Evolutionary conservation across 1,139 yeast species (phyloP), one percentile per base, ranked within the genome.

Genomic region (Entelexis paramagnoliae): DNA sequence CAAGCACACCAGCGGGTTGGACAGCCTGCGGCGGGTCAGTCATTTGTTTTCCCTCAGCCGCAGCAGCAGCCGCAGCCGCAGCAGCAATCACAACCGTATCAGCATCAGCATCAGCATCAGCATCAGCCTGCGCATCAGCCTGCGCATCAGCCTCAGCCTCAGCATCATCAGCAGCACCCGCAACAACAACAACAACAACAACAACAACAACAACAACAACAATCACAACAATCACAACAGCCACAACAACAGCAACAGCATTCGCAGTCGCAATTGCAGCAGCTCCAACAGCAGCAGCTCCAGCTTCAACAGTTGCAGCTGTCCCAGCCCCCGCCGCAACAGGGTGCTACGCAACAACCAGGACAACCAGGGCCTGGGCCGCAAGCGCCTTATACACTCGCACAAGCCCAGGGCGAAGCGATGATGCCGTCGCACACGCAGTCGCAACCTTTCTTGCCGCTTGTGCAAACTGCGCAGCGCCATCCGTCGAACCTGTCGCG

Each of bases 361-460:
- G 5, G 22, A 3, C 20, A 17, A 7, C 22, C 6, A 17, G 7
- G n/a, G 4, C 22, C 36, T 16, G 22, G 10, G 20, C 20, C 20
- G 2, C 42, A 39, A 9, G 9, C 30, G 20, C 32, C 42, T 2
- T 26, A 24, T 20, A 16, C 30, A 2, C 32, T 39, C 4, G 48
- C 48, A n/a, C 51, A 49, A 20, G 45, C 45, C 16, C 51, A 49
- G 30, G 39, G 39, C 4, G 51, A 48, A 2, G 41, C 48, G 3
- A 51, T 39, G 47, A 19, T 19, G 2, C 52, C 32, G 8, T 9
- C 43, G n/a, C 40, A 28, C 29, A 34, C 28, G 11, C 50, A 49
- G 34, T 42, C 46, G 36, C 46, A 42, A 17, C 36, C 46, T 17
- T 20, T 8, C 19, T 11, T 32, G 29, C 46, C 35, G 29, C 36